Base-by-base conservation (phyloP, 148 eudicot species). In the Rhododendron molle region DNA sequence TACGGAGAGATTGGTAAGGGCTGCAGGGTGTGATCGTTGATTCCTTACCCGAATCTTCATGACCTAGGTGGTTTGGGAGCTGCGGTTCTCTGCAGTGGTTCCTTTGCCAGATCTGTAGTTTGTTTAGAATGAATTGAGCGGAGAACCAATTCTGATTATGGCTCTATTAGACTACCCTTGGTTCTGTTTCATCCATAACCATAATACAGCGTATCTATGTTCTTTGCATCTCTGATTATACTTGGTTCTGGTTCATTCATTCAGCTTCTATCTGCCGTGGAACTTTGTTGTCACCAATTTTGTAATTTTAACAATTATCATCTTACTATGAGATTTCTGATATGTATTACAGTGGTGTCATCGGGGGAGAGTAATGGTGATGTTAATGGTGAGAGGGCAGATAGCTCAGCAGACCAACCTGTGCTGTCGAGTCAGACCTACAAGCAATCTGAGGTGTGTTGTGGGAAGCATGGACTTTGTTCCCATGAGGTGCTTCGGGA, bases 401-500 rank as follows among this genome's bases (percentile, higher is more conserved):
- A 69, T 69, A 86, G 81, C 28, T 82, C 82, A 80, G 85, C 82
- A 65, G 85, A 89, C 28, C 90, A 85, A 80, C 47, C 76, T 69
- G 60, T 89, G 82, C 77, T 26, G 36, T 84, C 54, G 40, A 80
- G 85, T 88, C 90, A 89, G 58, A 89, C 34, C 81, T 85, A 73
- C 88, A 93, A 88, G 36, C 87, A 88, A 88, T 87, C 87, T 69
- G 93, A 89, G 56, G 87, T 86, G 85, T 97, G 96, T 84, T 90
- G 94, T 86, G 99, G 96, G 71, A 87, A 88, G 74, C 90, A 93
- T 74, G 99, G 95, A 78, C 93, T 97, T 81, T 97, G 95, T 88
- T 92, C 92, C 86, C 94, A 94, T 82, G 95, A 95, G 92, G 95
- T 95, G 88, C 98, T 97, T 86, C 92, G 89, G 81, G 93, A 93